Conservation (phyloP, 768 basidiomycete species). For the Baorangia bicolor region DNA sequence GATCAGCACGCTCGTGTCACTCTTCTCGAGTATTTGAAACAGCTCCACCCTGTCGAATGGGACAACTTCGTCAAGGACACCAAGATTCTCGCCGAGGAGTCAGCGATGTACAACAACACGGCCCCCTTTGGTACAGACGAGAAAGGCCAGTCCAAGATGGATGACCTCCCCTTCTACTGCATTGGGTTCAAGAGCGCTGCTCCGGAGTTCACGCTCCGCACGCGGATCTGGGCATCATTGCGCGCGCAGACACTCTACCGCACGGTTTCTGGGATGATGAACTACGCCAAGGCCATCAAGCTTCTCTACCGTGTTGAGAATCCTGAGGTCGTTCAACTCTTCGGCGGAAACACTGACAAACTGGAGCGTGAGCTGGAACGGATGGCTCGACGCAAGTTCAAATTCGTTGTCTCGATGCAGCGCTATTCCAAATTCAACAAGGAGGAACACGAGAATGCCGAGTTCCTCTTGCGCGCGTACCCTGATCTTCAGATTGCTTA, state of each 20-base stretch:
- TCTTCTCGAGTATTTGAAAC: slow-evolving; percentile 96
- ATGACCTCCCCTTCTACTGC: slow-evolving; percentile 96
- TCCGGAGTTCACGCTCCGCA: slow-evolving; percentile 97
- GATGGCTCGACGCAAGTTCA: slow-evolving; percentile 98
- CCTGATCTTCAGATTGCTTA: slow-evolving; percentile 99
- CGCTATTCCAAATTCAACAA: slow-evolving; percentile 99
- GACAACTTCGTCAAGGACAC: slow-evolving; percentile 99
- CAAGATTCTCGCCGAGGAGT: slow-evolving; percentile 97
- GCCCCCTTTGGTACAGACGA: slow-evolving; percentile 76
- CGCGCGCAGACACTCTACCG: slow-evolving; percentile 98
- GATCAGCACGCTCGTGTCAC: slow-evolving; percentile 97
- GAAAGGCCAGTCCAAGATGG: slow-evolving; percentile 78
- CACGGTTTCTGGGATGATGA: slow-evolving; percentile 99
- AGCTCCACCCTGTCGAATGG: slow-evolving; percentile 98
- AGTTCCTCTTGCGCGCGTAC: slow-evolving; percentile 95
- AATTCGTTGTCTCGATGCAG: slow-evolving; percentile 99
- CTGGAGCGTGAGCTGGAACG: slow-evolving; percentile 95
- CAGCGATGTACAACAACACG: slow-evolving; percentile 76
- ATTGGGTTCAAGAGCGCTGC: slow-evolving; percentile 99
- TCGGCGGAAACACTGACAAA: slow-evolving; percentile 96
- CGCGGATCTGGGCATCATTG: slow-evolving; percentile 98
- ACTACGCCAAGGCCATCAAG: slow-evolving; percentile 99
- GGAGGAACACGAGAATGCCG: slow-evolving; percentile 98
- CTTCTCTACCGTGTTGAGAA: slow-evolving; percentile 99
- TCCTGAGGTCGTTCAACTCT: slow-evolving; percentile 96